Conservation (phyloP, 192 early-diverging fungal genomes). For the Entomortierella beljakovae region DNA sequence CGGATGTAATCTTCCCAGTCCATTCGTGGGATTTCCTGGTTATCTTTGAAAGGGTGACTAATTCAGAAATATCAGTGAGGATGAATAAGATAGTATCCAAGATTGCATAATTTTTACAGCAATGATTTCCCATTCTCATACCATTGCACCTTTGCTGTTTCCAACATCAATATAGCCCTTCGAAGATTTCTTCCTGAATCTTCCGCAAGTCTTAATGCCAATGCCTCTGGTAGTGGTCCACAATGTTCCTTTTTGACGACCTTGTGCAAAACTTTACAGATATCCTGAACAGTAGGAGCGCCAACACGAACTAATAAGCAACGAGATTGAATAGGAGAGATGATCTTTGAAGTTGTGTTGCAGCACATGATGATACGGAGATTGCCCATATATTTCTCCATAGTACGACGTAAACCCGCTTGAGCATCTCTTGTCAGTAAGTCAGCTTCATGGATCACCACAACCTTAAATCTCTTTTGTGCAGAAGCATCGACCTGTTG, state of each 20-base stretch:
- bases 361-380: constrained; percentile 94
- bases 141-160: constrained; percentile 79
- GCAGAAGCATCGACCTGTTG: constrained; percentile 88
- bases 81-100: not conserved
- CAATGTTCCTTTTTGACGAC: constrained; percentile 86
- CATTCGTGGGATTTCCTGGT: constrained; percentile 72
- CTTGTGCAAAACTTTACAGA: constrained; percentile 73
- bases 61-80: not conserved
- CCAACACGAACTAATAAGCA: constrained; percentile 92
- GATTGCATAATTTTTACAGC: not conserved
- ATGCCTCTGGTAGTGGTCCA: constrained; percentile 67
- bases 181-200: constrained; percentile 85
- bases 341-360: constrained; percentile 91
- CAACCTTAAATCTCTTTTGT: constrained; percentile 92
- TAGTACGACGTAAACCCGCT: constrained; percentile 95
- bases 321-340: constrained; percentile 90
- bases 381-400: constrained; percentile 98
- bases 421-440: constrained; percentile 90
- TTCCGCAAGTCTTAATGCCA: constrained; percentile 77
- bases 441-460: constrained; percentile 96
- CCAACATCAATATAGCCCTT: constrained; percentile 91
- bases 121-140: constrained; percentile 50
- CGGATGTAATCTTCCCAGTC: constrained; percentile 91
- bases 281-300: constrained; percentile 80
- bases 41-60: constrained; percentile 54